Conservation (phyloP, 768 basidiomycete species). For the Phlebiopsis gigantea region DNA sequence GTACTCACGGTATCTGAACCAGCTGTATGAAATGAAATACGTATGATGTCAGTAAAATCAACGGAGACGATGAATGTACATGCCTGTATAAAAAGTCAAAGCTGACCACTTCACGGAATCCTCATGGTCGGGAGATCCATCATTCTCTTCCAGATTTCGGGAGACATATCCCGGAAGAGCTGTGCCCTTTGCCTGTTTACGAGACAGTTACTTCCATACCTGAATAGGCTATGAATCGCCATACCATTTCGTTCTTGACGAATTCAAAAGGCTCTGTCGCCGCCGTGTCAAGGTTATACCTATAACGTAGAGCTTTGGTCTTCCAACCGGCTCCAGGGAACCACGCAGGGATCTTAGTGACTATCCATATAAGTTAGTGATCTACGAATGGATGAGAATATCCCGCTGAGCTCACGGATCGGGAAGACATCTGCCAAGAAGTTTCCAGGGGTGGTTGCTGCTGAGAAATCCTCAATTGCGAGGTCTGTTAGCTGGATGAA, state of each 20-base stretch:
- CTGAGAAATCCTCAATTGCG: conserved; percentile 19
- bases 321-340: conserved; percentile 28
- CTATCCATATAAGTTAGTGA: not conserved
- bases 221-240: not conserved
- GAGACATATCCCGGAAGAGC: conserved; percentile 19
- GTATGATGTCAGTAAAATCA: not conserved
- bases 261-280: conserved; percentile 25
- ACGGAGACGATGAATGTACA: not conserved
- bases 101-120: conserved; percentile 16
- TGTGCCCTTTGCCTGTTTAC: conserved; percentile 14
- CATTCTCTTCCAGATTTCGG: conserved; percentile 11
- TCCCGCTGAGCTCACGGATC: conserved; percentile 20
- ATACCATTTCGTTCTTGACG: conserved; percentile 29
- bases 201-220: not conserved
- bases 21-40: not conserved
- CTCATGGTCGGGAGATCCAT: not conserved
- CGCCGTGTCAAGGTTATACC: conserved; percentile 14
- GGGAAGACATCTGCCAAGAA: conserved; percentile 29
- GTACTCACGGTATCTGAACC: not conserved
- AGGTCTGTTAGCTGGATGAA: conserved; percentile 18
- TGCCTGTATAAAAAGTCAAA: not conserved
- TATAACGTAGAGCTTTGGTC: conserved; percentile 26
- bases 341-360: conserved; percentile 30
- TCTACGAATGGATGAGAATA: not conserved
- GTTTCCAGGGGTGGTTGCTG: conserved; percentile 27